Conservation (phyloP, 768 basidiomycete genomes). For the Punctularia strigosozonata region DNA sequence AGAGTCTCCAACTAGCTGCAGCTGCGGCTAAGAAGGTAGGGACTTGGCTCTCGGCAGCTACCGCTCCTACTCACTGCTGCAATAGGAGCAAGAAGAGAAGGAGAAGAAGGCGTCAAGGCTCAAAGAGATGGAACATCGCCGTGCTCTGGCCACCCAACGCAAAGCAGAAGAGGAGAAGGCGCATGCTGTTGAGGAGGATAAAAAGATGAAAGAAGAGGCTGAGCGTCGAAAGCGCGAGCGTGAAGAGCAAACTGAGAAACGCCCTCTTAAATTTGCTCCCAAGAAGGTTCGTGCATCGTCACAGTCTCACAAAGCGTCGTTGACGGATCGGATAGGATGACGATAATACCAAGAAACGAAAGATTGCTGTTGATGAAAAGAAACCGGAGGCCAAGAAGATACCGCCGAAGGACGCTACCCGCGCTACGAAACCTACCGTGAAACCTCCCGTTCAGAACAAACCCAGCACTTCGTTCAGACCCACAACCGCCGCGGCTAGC, state of each 20-base stretch:
- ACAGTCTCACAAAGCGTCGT: background rate
- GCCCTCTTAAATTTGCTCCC: slow-evolving; percentile 35
- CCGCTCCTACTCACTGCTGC: background rate
- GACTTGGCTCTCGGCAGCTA: slow-evolving; percentile 3
- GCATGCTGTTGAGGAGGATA: slow-evolving; percentile 53
- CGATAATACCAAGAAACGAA: slow-evolving; percentile 52
- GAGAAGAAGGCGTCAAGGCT: slow-evolving; percentile 67
- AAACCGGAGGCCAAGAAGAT: slow-evolving; percentile 51
- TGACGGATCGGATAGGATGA: slow-evolving; percentile 54
- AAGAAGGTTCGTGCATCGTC: slow-evolving; percentile 39
- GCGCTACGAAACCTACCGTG: slow-evolving; percentile 10
- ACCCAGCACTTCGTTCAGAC: slow-evolving; percentile 16
- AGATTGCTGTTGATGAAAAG: slow-evolving; percentile 43
- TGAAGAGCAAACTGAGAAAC: slow-evolving; percentile 66
- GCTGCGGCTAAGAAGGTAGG: slow-evolving; percentile 83
- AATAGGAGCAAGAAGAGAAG: slow-evolving; percentile 79
- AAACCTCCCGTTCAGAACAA: slow-evolving; percentile 24
- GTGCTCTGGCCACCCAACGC: slow-evolving; percentile 56
- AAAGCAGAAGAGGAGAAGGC: slow-evolving; percentile 73
- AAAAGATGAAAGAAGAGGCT: slow-evolving; percentile 57
- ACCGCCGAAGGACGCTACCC: slow-evolving; percentile 35
- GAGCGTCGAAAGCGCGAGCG: slow-evolving; percentile 76
- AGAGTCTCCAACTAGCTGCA: slow-evolving; percentile 74
- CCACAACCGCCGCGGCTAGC: slow-evolving; percentile 6
- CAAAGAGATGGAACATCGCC: slow-evolving; percentile 75